phyloP scores from a whole-genome alignment of 768 basidiomycete genomes.

The Tylopilus vinaceipallidus region DNA sequence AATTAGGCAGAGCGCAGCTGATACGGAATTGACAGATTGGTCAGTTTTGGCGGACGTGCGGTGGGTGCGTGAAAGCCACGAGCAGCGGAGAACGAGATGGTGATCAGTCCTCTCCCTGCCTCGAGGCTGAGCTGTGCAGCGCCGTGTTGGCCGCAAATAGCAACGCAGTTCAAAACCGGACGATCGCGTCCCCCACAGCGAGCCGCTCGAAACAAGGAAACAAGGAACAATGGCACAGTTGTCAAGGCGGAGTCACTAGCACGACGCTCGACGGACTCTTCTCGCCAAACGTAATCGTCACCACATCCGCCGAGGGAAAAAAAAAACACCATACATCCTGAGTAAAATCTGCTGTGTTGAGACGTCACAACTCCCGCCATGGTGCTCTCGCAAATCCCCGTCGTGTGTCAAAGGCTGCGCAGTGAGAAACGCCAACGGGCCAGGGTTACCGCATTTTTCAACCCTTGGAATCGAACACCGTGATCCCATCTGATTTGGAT shows the following conservation, averaged over 20 bases:
- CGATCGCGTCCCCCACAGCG: constrained; percentile 1
- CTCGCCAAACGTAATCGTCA: no score
- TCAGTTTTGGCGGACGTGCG: constrained; percentile 32
- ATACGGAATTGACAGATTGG: constrained; percentile 28
- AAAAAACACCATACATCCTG: neutral
- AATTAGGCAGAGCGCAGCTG: constrained; percentile 31
- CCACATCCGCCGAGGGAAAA: neutral
- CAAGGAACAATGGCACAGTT: constrained; percentile 17
- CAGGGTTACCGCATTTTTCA: neutral
- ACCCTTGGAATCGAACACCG: constrained; percentile 2
- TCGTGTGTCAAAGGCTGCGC: constrained; percentile 14
- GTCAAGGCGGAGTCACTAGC: constrained; percentile 25
- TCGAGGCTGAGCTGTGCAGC: constrained; percentile 29
- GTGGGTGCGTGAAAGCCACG: constrained; percentile 36
- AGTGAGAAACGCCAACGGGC: constrained; percentile 1
- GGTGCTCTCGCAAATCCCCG: neutral
- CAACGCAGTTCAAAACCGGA: constrained; percentile 15
- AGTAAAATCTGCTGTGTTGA: constrained; percentile 10
- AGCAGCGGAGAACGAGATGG: constrained; percentile 31
- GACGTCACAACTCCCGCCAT: constrained; percentile 3
- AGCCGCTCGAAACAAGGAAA: constrained; percentile 3
- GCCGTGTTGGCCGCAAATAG: constrained; percentile 21
- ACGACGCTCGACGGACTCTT: neutral
- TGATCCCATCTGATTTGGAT: neutral
- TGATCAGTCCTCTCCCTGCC: constrained; percentile 25